These are phyloP conservation scores for Platismatia glauca DNA, from an alignment of 495 filamentous ascomycete genomes.

Conservation along the genomic window DNA sequence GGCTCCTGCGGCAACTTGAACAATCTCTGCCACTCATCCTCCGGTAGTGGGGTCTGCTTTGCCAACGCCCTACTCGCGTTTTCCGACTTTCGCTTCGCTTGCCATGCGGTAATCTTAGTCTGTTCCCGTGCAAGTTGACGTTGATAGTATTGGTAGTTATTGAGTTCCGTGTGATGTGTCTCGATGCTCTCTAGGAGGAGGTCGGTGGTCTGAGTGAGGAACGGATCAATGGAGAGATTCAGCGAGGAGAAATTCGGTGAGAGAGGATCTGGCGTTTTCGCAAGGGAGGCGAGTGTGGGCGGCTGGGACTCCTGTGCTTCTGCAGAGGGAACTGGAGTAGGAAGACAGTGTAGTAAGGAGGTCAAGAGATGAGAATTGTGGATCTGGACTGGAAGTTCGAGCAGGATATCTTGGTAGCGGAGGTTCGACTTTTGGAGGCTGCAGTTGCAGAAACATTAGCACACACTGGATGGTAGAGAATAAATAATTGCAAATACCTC, in stretches of 20 bases:
- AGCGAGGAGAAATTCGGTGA: constrained; percentile 73
- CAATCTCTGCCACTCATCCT: constrained; percentile 95
- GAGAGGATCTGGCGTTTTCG: constrained; percentile 43
- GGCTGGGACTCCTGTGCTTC: constrained; percentile 34
- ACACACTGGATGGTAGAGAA: background rate
- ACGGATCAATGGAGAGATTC: constrained; percentile 90
- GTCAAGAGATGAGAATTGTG: constrained; percentile 98
- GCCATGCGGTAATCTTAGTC: constrained; percentile 91
- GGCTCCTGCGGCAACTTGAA: constrained; percentile 97
- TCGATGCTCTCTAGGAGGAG: constrained; percentile 93
- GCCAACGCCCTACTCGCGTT: constrained; percentile 74
- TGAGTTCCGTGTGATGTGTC: constrained; percentile 93
- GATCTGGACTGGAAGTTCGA: constrained; percentile 83
- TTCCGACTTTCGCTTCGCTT: constrained; percentile 89
- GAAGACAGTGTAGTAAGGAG: constrained; percentile 85
- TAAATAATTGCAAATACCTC: constrained; percentile 44
- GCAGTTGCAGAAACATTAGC: constrained; percentile 27
- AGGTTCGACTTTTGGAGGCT: constrained; percentile 87
- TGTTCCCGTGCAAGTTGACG: constrained; percentile 92
- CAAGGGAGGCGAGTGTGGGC: constrained; percentile 36
- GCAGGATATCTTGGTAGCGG: constrained; percentile 86
- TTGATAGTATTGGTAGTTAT: constrained; percentile 99
- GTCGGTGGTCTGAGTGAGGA: constrained; percentile 97
- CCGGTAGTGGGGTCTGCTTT: constrained; percentile 81
- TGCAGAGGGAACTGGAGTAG: constrained; percentile 45